phyloP scores from a whole-genome alignment of 257 asterid genomes.

The Solanum gandarillasii region DNA sequence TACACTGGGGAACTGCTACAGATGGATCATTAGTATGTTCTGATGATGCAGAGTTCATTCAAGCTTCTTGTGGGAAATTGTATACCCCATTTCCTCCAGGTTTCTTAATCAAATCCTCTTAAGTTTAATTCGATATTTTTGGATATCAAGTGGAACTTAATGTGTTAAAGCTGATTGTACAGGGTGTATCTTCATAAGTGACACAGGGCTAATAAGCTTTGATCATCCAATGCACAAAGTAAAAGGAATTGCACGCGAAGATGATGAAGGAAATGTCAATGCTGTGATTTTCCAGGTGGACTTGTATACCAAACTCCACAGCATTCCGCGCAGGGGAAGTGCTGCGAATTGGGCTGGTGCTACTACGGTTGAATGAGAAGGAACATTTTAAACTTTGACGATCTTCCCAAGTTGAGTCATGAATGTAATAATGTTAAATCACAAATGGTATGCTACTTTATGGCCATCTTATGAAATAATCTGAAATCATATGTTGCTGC shows the following conservation, averaged over 20 bases:
- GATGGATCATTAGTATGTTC: slow-evolving; percentile 63
- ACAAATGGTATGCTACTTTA: neutral
- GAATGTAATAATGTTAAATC: neutral
- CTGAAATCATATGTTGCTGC: neutral
- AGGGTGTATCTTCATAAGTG: slow-evolving; percentile 56
- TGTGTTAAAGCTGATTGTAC: neutral
- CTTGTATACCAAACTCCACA: slow-evolving; percentile 30
- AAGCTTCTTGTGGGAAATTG: slow-evolving; percentile 42
- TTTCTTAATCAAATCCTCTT: neutral
- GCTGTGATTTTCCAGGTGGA: slow-evolving; percentile 52
- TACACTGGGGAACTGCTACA: slow-evolving; percentile 63
- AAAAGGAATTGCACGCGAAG: slow-evolving; percentile 31
- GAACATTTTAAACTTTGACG: neutral
- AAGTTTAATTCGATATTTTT: neutral
- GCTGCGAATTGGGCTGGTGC: slow-evolving; percentile 50
- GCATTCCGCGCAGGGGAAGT: slow-evolving; percentile 57
- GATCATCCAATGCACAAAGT: slow-evolving; percentile 55
- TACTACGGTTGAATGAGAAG: slow-evolving; percentile 22
- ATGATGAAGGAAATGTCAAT: slow-evolving; percentile 25
- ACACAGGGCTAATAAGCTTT: slow-evolving; percentile 33
- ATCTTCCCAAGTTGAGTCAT: neutral
- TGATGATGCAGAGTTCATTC: slow-evolving; percentile 43
- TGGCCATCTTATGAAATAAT: neutral
- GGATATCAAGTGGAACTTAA: neutral
- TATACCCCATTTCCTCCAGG: slow-evolving; percentile 67